Base-by-base conservation (phyloP, 768 basidiomycete genomes). In the Boletales sp. region DNA sequence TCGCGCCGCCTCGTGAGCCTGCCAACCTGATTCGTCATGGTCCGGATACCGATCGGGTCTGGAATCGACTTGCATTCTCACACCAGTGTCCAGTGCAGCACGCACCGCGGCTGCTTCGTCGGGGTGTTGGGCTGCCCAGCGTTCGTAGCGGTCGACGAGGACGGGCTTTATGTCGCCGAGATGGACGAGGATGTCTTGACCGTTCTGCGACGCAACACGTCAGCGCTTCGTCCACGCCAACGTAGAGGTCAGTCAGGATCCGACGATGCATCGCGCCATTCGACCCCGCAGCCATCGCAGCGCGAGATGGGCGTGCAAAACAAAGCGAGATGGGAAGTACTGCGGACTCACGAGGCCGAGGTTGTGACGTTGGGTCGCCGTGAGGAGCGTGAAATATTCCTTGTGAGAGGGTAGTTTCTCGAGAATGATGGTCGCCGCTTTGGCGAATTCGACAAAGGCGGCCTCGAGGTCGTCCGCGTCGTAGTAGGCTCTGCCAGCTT, bases 371-470 rank as follows among this genome's bases (percentile, higher is more conserved):
- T 91, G 89, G 11, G 74, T 71, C 7, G 69, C 47, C 40, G 64
- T 83, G 57, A 92, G 65, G 40, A 81, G 65, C 1, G 70, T 71
- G 32, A 75, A 58, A 62, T 86, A 91, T 39, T 88, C 83, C 46
- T 75, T 71, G 69, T 91, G 90, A 1, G 72, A 70, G 0, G 89
- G 89, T n/a, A 92, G 71, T 56, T 80, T 84, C 71, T 92, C 87
- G 11, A 89, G 77, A 6, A 90, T 86, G 50, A 91, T 71, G 1
- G 86, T 88, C 0, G 87, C 87, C 9, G 88, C 86, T 52, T 75
- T 80, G 3, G 88, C 88, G 44, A 79, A 81, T 53, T 81, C 75
- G 15, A 90, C 73, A 64, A 90, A 91, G 1, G 84, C 86, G n/a
- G 67, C 71, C 62, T 90, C 86, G 42, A 83, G 70, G 63, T 91